Evolutionary conservation across 2,329 filamentous ascomycete species (phyloP).

Genomic region (Aspergillus amoenus): DNA sequence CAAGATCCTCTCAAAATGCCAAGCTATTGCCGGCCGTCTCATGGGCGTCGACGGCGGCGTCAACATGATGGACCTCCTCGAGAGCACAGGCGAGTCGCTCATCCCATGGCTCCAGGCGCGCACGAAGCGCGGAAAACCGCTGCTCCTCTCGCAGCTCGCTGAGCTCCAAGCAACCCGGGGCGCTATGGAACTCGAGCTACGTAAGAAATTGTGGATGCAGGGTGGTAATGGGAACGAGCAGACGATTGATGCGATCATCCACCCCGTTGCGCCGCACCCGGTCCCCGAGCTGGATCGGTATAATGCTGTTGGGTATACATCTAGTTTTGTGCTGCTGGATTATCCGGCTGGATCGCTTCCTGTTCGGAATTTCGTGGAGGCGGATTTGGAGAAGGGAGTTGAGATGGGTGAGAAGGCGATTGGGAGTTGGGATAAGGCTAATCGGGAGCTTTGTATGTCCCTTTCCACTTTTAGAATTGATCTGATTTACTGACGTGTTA

Average conservation of each 20-base stretch:
- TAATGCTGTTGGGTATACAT: conserved; percentile 63
- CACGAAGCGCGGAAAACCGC: conserved; percentile 49
- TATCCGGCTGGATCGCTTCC: conserved; percentile 60
- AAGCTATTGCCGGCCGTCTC: conserved; percentile 57
- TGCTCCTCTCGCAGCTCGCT: conserved; percentile 50
- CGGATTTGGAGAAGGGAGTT: conserved; percentile 51
- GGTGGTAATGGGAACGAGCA: conserved; percentile 12
- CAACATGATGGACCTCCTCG: conserved; percentile 57
- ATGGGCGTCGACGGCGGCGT: conserved; percentile 60
- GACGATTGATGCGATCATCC: conserved; percentile 60
- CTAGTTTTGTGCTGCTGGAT: conserved; percentile 61
- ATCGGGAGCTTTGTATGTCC: conserved; percentile 55
- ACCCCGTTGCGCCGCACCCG: conserved; percentile 64
- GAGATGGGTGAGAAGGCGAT: conserved; percentile 44
- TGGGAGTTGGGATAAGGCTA: conserved; percentile 61
- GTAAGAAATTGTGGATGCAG: conserved; percentile 54
- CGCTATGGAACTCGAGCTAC: conserved; percentile 55
- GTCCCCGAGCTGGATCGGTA: conserved; percentile 62
- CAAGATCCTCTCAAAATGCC: conserved; percentile 53
- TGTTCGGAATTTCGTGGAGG: conserved; percentile 49
- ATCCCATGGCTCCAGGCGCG: conserved; percentile 60
- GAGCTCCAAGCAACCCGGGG: conserved; percentile 54
- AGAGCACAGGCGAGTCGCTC: conserved; percentile 56
- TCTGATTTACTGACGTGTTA: conserved; percentile 4
- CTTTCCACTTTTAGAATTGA: neutral